phyloP scores from a whole-genome alignment of 257 asterid genomes.

The Asclepias syriaca region DNA sequence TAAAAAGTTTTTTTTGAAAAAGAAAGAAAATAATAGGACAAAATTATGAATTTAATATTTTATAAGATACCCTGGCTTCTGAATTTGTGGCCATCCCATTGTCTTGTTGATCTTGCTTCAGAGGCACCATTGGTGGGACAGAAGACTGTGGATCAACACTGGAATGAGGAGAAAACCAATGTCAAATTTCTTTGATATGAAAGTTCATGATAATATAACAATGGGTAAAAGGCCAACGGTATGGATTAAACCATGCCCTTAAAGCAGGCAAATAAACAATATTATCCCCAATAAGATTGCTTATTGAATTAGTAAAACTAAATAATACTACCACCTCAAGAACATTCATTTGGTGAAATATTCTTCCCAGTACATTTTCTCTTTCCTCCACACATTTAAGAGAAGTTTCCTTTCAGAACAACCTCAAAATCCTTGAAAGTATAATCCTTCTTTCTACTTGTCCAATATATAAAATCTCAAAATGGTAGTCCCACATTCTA shows the following conservation, averaged over 20 bases:
- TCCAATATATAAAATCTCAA: no score
- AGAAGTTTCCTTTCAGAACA: neutral
- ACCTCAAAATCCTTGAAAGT: neutral
- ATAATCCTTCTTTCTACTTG: no score
- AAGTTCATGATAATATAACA: neutral
- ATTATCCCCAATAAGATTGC: neutral
- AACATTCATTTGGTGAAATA: neutral
- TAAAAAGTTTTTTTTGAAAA: neutral
- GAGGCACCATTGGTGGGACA: slow-evolving; percentile 44
- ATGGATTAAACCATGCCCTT: neutral
- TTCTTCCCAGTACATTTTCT: neutral
- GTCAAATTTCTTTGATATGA: neutral
- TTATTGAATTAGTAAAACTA: neutral
- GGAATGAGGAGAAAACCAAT: slow-evolving; percentile 18
- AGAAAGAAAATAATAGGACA: neutral
- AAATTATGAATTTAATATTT: slow-evolving; percentile 3
- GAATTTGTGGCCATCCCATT: slow-evolving; percentile 35
- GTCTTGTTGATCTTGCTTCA: slow-evolving; percentile 50
- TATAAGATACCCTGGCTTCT: slow-evolving; percentile 47
- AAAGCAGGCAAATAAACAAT: neutral
- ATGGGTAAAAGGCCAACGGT: neutral
- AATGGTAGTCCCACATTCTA: no score
- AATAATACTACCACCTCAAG: neutral
- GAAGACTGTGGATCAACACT: slow-evolving; percentile 79
- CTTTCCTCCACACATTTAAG: neutral